These are phyloP conservation scores for Ogataea ramenticola DNA, from an alignment of 805 yeast species.

Conservation along the genomic window DNA sequence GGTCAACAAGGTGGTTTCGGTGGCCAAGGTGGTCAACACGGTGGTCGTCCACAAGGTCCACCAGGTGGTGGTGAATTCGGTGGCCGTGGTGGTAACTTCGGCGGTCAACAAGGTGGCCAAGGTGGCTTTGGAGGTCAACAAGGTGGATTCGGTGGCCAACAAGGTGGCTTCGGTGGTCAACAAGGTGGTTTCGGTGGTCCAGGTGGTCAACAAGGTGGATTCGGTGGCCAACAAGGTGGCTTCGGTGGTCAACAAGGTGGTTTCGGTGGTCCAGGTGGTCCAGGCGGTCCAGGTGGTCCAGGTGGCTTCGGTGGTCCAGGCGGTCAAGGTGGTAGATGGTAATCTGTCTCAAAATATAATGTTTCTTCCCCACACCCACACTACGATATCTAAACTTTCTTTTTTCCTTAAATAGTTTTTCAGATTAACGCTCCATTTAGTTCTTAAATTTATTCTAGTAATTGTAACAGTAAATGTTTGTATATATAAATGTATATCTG, in stretches of 20 bases:
- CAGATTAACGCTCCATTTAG: too few relatives aligned
- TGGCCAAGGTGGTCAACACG: slow-evolving; percentile 17
- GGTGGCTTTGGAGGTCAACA: slow-evolving; percentile 8
- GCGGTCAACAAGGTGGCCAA: slow-evolving; percentile 8
- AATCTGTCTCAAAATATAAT: background rate
- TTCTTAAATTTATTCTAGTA: too few relatives aligned
- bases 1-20: slow-evolving; percentile 10
- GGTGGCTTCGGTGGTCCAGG: slow-evolving; percentile 6
- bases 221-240: slow-evolving; percentile 8
- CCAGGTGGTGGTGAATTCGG: slow-evolving; percentile 1
- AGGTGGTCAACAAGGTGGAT: slow-evolving; percentile 10
- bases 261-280: slow-evolving; percentile 4
- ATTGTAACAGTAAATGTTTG: too few relatives aligned
- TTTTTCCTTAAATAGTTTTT: too few relatives aligned
- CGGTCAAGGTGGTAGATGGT: slow-evolving; percentile 2
- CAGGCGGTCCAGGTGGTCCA: slow-evolving; percentile 1
- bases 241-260: slow-evolving; percentile 12
- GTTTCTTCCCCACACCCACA: too few relatives aligned
- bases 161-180: slow-evolving; percentile 6
- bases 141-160: slow-evolving; percentile 14
- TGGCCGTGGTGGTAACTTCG: slow-evolving; percentile 5
- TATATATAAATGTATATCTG: too few relatives aligned
- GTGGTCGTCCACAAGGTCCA: slow-evolving; percentile 6
- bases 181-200: slow-evolving; percentile 7
- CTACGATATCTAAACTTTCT: too few relatives aligned